phyloP scores from a whole-genome alignment of 768 basidiomycete species.

The Rhodosporidiobolus odoratus region DNA sequence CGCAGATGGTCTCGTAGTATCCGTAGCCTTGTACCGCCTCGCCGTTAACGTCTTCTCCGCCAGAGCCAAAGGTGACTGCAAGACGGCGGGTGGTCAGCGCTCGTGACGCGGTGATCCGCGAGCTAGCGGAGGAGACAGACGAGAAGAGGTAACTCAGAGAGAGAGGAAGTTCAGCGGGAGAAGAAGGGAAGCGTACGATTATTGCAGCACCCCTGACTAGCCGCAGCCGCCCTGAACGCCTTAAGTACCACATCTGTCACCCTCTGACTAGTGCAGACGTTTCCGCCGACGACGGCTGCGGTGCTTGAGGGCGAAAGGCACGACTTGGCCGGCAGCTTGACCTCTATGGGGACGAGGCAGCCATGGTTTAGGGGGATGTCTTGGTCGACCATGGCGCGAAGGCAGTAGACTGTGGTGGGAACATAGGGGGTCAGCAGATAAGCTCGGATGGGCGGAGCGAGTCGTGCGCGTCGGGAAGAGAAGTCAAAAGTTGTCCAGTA shows the following conservation, averaged over 20 bases:
- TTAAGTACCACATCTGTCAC: conserved; percentile 90
- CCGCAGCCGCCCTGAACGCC: conserved; percentile 85
- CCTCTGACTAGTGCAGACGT: conserved; percentile 52
- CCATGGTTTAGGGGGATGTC: conserved; percentile 87
- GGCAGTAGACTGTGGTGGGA: conserved; percentile 42
- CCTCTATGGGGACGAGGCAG: conserved; percentile 61
- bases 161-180: neutral
- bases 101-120: too few relatives aligned
- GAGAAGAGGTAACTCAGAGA: neutral
- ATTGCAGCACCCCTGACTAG: conserved; percentile 81
- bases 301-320: conserved; percentile 75
- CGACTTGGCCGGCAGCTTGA: conserved; percentile 71
- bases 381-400: conserved; percentile 41
- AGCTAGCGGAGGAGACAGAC: neutral
- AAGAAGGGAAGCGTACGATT: neutral
- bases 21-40: conserved; percentile 56
- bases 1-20: conserved; percentile 48
- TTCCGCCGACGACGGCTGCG: conserved; percentile 88
- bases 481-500: neutral
- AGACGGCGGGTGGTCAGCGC: too few relatives aligned
- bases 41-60: conserved; percentile 10
- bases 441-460: too few relatives aligned
- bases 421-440: conserved; percentile 22
- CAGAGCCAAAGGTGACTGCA: conserved; percentile 28
- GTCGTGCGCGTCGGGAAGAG: too few relatives aligned